Evolutionary conservation across 768 basidiomycete genomes (phyloP).

Genomic region (Pulveroboletus sp.): DNA sequence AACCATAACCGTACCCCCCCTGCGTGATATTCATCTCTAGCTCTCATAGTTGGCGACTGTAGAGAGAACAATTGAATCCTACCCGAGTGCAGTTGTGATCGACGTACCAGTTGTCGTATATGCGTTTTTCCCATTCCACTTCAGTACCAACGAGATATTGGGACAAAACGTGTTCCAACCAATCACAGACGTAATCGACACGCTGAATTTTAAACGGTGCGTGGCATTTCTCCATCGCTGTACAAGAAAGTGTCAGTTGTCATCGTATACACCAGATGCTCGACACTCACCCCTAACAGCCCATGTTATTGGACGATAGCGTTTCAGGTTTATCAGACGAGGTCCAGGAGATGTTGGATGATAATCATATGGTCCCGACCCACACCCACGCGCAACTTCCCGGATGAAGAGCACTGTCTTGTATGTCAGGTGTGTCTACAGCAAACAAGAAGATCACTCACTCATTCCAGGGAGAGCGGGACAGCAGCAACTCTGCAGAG

Average conservation of each 20-base stretch:
- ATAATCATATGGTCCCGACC: slow-evolving; percentile 25
- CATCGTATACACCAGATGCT: not conserved
- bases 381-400: slow-evolving; percentile 33
- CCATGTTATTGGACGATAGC: slow-evolving; percentile 37
- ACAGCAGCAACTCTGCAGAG: slow-evolving; percentile 26
- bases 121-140: slow-evolving; percentile 25
- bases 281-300: slow-evolving; percentile 39
- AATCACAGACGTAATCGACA: slow-evolving; percentile 35
- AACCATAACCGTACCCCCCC: not conserved
- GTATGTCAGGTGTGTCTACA: slow-evolving; percentile 1
- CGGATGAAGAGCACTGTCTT: slow-evolving; percentile 29
- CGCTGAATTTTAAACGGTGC: slow-evolving; percentile 39
- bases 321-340: slow-evolving; percentile 37
- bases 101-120: slow-evolving; percentile 29
- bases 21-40: not conserved
- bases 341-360: slow-evolving; percentile 25
- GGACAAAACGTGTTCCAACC: slow-evolving; percentile 37
- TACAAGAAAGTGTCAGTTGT: not conserved
- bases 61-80: not conserved
- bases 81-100: not conserved
- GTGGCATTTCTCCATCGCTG: slow-evolving; percentile 49
- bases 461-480: slow-evolving; percentile 34
- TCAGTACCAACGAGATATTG: slow-evolving; percentile 27
- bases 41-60: slow-evolving; percentile 11
- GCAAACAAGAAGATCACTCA: slow-evolving; percentile 2